phyloP scores from a whole-genome alignment of 257 asterid species.

The Galeopsis tetrahit region DNA sequence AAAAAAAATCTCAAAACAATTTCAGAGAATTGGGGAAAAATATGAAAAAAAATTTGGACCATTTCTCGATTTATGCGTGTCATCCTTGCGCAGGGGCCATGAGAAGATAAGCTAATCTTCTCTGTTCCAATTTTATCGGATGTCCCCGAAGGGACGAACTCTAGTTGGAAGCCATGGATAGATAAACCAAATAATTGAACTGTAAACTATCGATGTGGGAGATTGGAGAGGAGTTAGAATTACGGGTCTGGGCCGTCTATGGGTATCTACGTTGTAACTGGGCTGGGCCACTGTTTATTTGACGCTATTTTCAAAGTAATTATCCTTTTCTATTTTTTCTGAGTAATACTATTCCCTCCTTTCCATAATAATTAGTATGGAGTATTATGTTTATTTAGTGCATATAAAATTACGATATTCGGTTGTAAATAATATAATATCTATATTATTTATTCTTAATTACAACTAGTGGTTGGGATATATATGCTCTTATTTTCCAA shows the following conservation, averaged over 20 bases:
- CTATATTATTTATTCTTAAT: too few relatives aligned
- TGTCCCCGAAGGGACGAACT: slow-evolving; percentile 36
- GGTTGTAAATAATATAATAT: too few relatives aligned
- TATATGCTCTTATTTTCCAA: too few relatives aligned
- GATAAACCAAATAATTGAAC: accelerated
- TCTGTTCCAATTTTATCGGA: slow-evolving; percentile 69
- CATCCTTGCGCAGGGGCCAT: slow-evolving; percentile 89
- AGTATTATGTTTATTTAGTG: too few relatives aligned
- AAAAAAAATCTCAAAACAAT: not conserved
- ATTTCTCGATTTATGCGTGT: slow-evolving; percentile 72
- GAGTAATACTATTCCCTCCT: too few relatives aligned
- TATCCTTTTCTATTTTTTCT: too few relatives aligned
- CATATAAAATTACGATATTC: too few relatives aligned
- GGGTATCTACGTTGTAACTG: not conserved
- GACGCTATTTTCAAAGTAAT: not conserved
- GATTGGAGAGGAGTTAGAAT: not conserved
- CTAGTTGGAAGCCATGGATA: accelerated
- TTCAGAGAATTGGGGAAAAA: not conserved
- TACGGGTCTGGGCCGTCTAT: not conserved
- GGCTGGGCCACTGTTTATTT: not conserved
- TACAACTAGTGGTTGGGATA: too few relatives aligned
- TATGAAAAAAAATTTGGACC: slow-evolving; percentile 53
- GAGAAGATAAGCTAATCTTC: slow-evolving; percentile 95
- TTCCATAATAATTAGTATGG: too few relatives aligned
- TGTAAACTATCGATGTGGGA: slow-evolving; percentile 5